Base-by-base conservation (phyloP, 2,329 filamentous ascomycete genomes). In the Aspergillus fructus region DNA sequence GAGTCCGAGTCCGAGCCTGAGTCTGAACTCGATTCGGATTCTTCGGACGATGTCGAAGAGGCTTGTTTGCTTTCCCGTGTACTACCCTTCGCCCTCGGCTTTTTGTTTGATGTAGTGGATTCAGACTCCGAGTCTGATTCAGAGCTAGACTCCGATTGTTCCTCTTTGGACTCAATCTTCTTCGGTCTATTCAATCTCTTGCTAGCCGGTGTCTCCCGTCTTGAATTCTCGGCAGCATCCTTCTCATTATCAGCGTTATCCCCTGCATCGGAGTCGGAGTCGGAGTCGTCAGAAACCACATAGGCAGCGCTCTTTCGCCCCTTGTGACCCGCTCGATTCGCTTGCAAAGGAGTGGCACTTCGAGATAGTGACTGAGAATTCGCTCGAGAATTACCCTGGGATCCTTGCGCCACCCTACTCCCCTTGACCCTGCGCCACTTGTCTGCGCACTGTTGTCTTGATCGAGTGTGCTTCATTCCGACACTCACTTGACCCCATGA, bases 391-490 rank as follows among this genome's bases (percentile, higher is more conserved):
- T 45, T 51, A 11, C 21, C 37, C 24, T 13, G 30, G 13, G 48
- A 51, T 6, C 13, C 13, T 13, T 34, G 19, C 17, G 12, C 39
- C 17, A 5, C 5, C 34, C 37, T 15, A n/a, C 23, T 13, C 19
- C 48, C 58, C 39, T 64, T 63, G 12, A 74, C 56, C 50, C 73
- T 75, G 48, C 73, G 72, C 71, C 71, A 76, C 58, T 72, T 75
- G 57, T 76, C 73, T 13, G 72, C 71, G 42, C 72, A 74, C 58
- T 76, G 73, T 40, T 76, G 72, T 47, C 73, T 66, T n/a, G 73
- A 73, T 6, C 73, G 70, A 15, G 55, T 57, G 49, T 74, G 63
- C 0, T 61, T 39, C 46, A 76, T 65, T 3, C 42, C 47, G 39
- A 69, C 50, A 53, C 73, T 75, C 12, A 75, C 59, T 12, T 53